phyloP scores from a whole-genome alignment of 768 basidiomycete genomes.

The Pulveroboletus ravenelii region DNA sequence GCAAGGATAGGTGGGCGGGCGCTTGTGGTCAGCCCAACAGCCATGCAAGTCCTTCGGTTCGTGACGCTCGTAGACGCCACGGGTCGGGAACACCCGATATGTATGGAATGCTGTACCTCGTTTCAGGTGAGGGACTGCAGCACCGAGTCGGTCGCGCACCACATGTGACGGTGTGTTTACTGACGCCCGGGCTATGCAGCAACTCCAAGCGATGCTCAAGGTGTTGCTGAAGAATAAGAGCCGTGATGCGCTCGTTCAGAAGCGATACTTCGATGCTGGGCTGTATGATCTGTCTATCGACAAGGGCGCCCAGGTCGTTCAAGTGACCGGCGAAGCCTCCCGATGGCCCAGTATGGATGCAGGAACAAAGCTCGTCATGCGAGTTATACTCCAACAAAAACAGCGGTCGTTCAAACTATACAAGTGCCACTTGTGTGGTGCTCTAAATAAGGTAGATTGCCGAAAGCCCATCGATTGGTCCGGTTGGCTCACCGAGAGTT shows the following conservation, averaged over 20 bases:
- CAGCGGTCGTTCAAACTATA: conserved; percentile 10
- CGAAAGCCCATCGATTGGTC: conserved; percentile 8
- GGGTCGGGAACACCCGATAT: conserved; percentile 23
- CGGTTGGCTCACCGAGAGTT: conserved; percentile 20
- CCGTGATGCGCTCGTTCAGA: conserved; percentile 19
- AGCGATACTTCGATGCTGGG: conserved; percentile 20
- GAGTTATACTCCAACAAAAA: conserved; percentile 19
- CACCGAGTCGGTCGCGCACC: too few relatives aligned
- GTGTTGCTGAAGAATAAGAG: conserved; percentile 15
- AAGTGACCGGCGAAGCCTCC: conserved; percentile 19
- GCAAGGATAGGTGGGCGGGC: conserved; percentile 9
- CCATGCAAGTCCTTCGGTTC: conserved; percentile 18
- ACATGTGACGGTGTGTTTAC: neutral
- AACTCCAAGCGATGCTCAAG: conserved; percentile 19
- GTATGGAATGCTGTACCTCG: conserved; percentile 22
- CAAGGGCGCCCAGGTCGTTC: conserved; percentile 18
- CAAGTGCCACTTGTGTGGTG: conserved; percentile 20
- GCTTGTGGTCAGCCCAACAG: conserved; percentile 13
- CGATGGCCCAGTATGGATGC: conserved; percentile 22
- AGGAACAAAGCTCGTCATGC: conserved; percentile 23
- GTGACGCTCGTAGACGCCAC: conserved; percentile 26
- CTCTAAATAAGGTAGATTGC: conserved; percentile 15
- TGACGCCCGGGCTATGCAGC: conserved; percentile 11
- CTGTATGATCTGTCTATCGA: conserved; percentile 24
- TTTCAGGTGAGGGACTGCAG: conserved; percentile 16